Conservation (phyloP, 768 basidiomycete species). For the Pleurotus djamor region DNA sequence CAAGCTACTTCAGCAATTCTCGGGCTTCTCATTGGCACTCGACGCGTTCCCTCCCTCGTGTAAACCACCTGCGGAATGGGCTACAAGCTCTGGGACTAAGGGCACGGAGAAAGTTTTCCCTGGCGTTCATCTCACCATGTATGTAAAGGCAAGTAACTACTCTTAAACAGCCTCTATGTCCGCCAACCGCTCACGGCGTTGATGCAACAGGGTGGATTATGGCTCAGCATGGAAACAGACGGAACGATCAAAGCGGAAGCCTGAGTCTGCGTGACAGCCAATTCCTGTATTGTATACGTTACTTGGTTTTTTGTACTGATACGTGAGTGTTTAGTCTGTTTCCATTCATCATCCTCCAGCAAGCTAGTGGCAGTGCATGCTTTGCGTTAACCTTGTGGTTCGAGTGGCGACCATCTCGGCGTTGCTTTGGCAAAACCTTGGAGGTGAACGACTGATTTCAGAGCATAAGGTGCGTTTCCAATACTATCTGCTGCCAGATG, state of each 20-base stretch:
- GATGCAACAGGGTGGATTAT: background rate
- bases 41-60: conserved; percentile 41
- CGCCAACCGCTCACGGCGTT: background rate
- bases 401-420: too few relatives aligned
- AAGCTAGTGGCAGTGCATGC: too few relatives aligned
- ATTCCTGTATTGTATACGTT: too few relatives aligned
- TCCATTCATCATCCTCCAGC: too few relatives aligned
- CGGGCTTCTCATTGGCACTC: conserved; percentile 37
- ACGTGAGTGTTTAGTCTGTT: too few relatives aligned
- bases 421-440: too few relatives aligned
- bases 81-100: conserved; percentile 29
- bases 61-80: conserved; percentile 45
- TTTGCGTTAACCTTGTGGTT: too few relatives aligned
- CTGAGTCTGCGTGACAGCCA: background rate
- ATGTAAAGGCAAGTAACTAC: conserved; percentile 32
- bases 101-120: conserved; percentile 44
- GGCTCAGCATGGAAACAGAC: background rate
- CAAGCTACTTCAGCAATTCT: conserved; percentile 56
- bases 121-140: conserved; percentile 54
- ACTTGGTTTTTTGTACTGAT: too few relatives aligned
- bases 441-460: too few relatives aligned
- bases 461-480: too few relatives aligned
- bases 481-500: too few relatives aligned
- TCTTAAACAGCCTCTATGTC: background rate
- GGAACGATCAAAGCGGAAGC: background rate